Evolutionary conservation across 2,329 filamentous ascomycete species (phyloP).

Genomic region (Rutstroemia sp.): DNA sequence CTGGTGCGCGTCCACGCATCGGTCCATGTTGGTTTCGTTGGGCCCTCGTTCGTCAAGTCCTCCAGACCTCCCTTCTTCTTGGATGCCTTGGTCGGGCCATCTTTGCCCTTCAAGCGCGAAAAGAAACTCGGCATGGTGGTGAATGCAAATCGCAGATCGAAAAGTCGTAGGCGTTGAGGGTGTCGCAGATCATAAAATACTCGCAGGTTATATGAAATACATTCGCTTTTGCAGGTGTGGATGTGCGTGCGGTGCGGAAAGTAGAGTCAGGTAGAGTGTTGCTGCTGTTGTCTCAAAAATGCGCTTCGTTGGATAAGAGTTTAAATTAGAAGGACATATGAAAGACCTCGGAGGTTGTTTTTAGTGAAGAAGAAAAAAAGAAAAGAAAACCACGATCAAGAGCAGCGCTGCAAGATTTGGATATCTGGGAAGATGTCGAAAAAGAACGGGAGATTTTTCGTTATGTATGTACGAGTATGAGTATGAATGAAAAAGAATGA

Average conservation of each 20-base stretch:
- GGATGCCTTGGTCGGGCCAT: conserved; percentile 45
- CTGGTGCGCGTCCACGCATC: conserved; percentile 79
- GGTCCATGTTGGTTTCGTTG: conserved; percentile 72
- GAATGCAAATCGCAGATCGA: not conserved
- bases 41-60: conserved; percentile 40
- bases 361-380: not conserved
- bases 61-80: conserved; percentile 60
- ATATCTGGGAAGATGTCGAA: not conserved
- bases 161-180: not conserved
- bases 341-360: not conserved
- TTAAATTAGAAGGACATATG: conserved; percentile 3
- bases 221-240: not conserved
- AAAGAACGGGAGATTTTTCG: not conserved
- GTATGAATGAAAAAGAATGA: not conserved
- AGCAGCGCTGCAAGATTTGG: not conserved
- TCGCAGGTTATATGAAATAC: not conserved
- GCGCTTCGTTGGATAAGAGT: conserved; percentile 5
- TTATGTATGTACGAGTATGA: not conserved
- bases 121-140: conserved; percentile 28
- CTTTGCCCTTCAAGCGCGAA: conserved; percentile 56
- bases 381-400: not conserved
- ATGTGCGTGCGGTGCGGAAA: not conserved
- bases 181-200: not conserved
- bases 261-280: not conserved
- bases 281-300: not conserved